Conservation (phyloP, 768 basidiomycete genomes). For the Russula olivacea region DNA sequence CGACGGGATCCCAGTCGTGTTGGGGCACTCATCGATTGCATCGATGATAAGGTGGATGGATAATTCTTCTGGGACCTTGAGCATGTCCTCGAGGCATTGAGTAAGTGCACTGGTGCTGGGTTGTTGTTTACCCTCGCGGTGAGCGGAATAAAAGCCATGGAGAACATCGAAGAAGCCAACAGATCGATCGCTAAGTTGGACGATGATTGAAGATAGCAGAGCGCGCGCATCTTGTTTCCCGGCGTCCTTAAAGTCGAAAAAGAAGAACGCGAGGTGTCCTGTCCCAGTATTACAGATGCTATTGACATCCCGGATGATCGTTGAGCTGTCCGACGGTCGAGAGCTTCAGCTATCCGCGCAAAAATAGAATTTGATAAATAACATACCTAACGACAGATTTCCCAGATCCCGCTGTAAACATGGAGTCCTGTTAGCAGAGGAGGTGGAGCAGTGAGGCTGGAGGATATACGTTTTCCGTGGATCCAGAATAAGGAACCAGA, state of each 20-base stretch:
- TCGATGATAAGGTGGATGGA: not conserved
- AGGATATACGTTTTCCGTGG: too few relatives aligned
- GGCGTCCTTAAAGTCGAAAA: not conserved
- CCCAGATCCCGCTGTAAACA: too few relatives aligned
- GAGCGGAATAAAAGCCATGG: not conserved
- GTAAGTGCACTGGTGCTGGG: not conserved
- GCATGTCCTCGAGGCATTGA: not conserved
- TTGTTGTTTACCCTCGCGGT: not conserved
- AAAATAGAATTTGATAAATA: too few relatives aligned
- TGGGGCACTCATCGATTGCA: not conserved
- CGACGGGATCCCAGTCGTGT: not conserved
- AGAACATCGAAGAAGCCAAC: not conserved
- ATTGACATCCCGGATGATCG: too few relatives aligned
- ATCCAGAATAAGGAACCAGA: too few relatives aligned
- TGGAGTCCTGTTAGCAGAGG: too few relatives aligned
- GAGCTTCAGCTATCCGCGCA: too few relatives aligned
- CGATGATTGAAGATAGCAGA: not conserved
- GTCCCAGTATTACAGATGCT: not conserved
- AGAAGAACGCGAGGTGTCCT: not conserved
- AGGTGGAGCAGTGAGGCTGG: too few relatives aligned
- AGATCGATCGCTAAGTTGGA: not conserved
- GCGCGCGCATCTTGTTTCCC: not conserved
- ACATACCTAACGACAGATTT: too few relatives aligned
- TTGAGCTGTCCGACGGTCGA: too few relatives aligned
- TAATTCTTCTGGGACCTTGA: not conserved